These are phyloP conservation scores for Arabidopsis hybrid DNA, from an alignment of 441 rosid species.

Conservation along the genomic window DNA sequence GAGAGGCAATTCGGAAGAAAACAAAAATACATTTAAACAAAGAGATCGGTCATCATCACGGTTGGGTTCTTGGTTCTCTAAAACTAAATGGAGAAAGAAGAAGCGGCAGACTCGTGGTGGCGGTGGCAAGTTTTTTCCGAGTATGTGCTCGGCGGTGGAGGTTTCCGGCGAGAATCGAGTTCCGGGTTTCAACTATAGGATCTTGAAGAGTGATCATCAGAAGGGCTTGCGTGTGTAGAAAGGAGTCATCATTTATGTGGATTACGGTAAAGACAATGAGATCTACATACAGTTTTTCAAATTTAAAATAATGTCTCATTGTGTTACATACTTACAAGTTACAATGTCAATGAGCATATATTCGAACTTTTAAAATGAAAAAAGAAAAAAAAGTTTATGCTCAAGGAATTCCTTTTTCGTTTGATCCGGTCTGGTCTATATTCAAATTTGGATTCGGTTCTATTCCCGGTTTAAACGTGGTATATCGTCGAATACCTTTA, in stretches of 20 bases:
- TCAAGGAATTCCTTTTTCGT: neutral
- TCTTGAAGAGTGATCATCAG: conserved; percentile 62
- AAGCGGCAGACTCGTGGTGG: conserved; percentile 44
- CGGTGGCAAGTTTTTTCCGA: conserved; percentile 52
- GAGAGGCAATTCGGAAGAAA: conserved; percentile 44
- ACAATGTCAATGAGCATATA: conserved; percentile 23
- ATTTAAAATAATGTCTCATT: neutral
- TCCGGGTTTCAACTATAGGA: conserved; percentile 71
- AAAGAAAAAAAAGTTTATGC: neutral
- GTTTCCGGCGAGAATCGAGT: conserved; percentile 52
- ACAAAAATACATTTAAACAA: conserved; percentile 41
- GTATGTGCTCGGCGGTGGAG: conserved; percentile 65
- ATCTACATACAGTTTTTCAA: neutral
- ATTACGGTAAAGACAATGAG: conserved; percentile 19
- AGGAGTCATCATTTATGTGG: conserved; percentile 7
- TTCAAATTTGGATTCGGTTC: neutral
- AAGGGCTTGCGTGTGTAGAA: conserved; percentile 25
- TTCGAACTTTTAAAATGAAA: conserved; percentile 4
- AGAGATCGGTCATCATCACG: conserved; percentile 49
- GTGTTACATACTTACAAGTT: neutral
- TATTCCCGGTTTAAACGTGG: neutral
- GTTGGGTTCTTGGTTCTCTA: conserved; percentile 62
- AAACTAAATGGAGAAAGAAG: conserved; percentile 60
- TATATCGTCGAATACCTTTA: neutral
- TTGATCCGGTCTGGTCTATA: neutral